Evolutionary conservation across 1,139 yeast species (phyloP), one percentile per base, ranked within the genome.

Genomic region (Candida sojae): DNA sequence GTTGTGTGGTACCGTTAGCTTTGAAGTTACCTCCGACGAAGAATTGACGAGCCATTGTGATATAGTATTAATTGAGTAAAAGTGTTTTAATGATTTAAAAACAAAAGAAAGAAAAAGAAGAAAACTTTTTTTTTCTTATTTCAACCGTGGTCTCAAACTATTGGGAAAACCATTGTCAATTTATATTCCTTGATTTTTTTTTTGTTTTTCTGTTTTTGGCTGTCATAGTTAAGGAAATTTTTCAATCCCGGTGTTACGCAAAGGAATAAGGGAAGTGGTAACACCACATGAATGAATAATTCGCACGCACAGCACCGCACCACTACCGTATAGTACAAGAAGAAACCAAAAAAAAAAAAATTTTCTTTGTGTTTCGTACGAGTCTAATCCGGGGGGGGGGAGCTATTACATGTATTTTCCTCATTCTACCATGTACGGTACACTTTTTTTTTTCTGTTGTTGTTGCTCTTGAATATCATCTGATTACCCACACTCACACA

Each of bases 21-120:
- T 93, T 93, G 83, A 93, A 92, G 91, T 93, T 93, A 67, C 98
- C 99, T 63, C 98, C 99, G 65, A 88, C 92, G 70, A 93, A 91
- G 80, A 92, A 92, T 77, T 85, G 87, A 80, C 99, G 91, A 71
- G 96, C 84, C 96, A 68, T 68, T 53, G 82, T 77, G 21, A 32
- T 33, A 9, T 23, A 28, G 13, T 34, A 36, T 39, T 43, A 12
- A 12, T 33, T 25, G 21, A 26, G 23, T 31, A 28, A 12, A 17
- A 17, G 37, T 28, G 30, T 26, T 31, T 23, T 12, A 38, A 30
- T 28, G 31, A 38, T 26, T 8, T 29, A 32, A 41, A 32, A 39
- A 30, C 23, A n/a, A 35, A 35, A 13, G 17, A 13, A 30, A 31
- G 26, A 12, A 26, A 21, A 36, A 12, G 17, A 28, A 13, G 11